phyloP scores from a whole-genome alignment of 352 stramenopile species.

The Globisporangium solare region DNA sequence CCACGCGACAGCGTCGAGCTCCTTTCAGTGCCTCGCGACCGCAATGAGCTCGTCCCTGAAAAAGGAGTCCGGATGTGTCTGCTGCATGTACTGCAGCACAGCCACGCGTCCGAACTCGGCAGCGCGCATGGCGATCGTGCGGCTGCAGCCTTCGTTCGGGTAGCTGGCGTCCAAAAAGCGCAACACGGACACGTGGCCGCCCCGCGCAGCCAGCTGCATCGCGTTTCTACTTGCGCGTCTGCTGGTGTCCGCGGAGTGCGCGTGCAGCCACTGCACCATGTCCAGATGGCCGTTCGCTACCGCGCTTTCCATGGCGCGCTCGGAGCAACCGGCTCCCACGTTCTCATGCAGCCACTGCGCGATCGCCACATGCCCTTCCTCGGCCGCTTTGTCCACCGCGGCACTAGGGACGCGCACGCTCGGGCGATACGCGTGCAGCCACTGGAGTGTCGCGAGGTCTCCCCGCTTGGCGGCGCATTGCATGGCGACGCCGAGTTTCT shows the following conservation, averaged over 20 bases:
- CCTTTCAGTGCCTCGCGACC: conserved; percentile 2
- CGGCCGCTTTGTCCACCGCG: conserved; percentile 5
- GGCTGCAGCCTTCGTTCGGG: not conserved
- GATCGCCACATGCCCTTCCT: not conserved
- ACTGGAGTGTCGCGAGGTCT: conserved; percentile 2
- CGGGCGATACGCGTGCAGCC: conserved; percentile 7
- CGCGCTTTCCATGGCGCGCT: conserved; percentile 6
- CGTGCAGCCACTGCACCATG: conserved; percentile 8
- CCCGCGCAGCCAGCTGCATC: conserved; percentile 5
- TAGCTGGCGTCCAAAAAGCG: not conserved
- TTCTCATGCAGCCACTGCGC: conserved; percentile 1
- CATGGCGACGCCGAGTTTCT: conserved; percentile 9
- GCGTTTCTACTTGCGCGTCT: not conserved
- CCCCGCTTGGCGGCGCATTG: conserved; percentile 7
- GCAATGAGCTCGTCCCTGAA: not conserved
- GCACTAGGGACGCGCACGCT: not conserved
- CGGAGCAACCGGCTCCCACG: not conserved
- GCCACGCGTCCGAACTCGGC: conserved; percentile 2
- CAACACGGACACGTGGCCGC: conserved; percentile 10
- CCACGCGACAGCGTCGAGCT: not conserved
- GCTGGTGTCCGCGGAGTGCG: not conserved
- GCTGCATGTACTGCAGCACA: conserved; percentile 7
- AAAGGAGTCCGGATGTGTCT: not conserved
- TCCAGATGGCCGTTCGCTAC: conserved; percentile 3
- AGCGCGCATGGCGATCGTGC: conserved; percentile 1